Evolutionary conservation across 23 red algal species (phyloP).

Genomic region (Gracilaria caudata): DNA sequence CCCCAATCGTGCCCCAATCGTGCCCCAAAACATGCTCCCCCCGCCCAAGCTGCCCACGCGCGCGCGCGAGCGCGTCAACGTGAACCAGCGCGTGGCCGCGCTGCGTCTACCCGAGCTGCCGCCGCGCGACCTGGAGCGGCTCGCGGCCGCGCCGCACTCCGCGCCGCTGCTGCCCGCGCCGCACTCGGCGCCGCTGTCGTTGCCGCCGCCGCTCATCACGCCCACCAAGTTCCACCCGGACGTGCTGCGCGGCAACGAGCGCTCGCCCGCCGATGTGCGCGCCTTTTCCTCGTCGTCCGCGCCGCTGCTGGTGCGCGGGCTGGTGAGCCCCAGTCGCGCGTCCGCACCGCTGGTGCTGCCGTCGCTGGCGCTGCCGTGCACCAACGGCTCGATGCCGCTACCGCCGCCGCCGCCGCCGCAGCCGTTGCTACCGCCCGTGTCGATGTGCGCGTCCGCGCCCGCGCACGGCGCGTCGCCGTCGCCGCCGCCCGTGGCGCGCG

Average conservation of each 20-base stretch:
- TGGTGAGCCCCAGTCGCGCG: slow-evolving; percentile 29
- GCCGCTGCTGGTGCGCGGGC: slow-evolving; percentile 49
- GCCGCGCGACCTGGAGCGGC: slow-evolving; percentile 48
- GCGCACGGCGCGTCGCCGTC: background rate
- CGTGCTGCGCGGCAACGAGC: slow-evolving; percentile 34
- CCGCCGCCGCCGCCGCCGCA: slow-evolving; percentile 10
- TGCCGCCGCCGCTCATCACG: slow-evolving; percentile 40
- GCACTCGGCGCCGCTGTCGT: slow-evolving; percentile 37
- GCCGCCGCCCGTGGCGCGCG: slow-evolving; percentile 15
- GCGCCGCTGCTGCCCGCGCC: slow-evolving; percentile 18
- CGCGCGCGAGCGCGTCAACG: slow-evolving; percentile 31
- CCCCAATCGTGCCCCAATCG: background rate
- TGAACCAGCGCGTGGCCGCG: slow-evolving; percentile 39
- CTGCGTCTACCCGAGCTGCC: slow-evolving; percentile 51
- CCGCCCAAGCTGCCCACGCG: background rate
- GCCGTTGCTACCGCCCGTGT: slow-evolving; percentile 1
- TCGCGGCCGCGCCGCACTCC: slow-evolving; percentile 37
- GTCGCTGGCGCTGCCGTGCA: slow-evolving; percentile 29
- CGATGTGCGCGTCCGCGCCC: background rate
- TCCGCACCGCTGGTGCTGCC: slow-evolving; percentile 41
- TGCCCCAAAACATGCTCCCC: slow-evolving; percentile 12
- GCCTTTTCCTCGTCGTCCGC: slow-evolving; percentile 31
- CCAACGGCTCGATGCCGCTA: slow-evolving; percentile 19
- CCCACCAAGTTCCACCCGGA: slow-evolving; percentile 45
- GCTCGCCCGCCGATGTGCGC: slow-evolving; percentile 47